Conservation (phyloP, 2,329 filamentous ascomycete genomes). For the Apiospora phragmitis region DNA sequence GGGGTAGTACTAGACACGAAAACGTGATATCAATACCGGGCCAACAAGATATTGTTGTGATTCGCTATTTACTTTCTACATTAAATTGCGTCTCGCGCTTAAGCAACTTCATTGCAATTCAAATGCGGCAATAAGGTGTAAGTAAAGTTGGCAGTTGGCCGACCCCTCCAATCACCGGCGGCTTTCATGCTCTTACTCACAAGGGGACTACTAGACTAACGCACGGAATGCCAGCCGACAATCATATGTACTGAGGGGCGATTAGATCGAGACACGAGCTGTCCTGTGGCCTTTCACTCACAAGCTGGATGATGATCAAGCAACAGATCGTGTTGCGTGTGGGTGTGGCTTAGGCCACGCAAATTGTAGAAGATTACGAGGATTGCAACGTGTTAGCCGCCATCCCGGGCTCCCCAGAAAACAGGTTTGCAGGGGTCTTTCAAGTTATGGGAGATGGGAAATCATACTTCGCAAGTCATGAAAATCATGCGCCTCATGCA, state of each 20-base stretch:
- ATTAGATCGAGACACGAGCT: neutral
- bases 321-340: neutral
- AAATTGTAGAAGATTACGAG: neutral
- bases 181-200: neutral
- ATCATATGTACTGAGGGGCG: neutral
- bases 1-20: neutral
- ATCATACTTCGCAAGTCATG: neutral
- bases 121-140: neutral
- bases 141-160: neutral
- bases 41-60: neutral
- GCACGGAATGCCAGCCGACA: neutral
- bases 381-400: constrained; percentile 1
- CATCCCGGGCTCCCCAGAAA: neutral
- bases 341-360: neutral
- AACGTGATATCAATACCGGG: neutral
- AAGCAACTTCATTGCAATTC: neutral
- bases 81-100: neutral
- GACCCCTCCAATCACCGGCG: neutral
- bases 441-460: neutral
- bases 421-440: neutral
- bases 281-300: neutral
- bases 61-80: neutral
- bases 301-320: neutral
- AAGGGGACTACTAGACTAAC: neutral
- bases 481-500: neutral